These are phyloP conservation scores for Linum trigynum DNA, from an alignment of 345 rosid genomes.

Conservation along the genomic window DNA sequence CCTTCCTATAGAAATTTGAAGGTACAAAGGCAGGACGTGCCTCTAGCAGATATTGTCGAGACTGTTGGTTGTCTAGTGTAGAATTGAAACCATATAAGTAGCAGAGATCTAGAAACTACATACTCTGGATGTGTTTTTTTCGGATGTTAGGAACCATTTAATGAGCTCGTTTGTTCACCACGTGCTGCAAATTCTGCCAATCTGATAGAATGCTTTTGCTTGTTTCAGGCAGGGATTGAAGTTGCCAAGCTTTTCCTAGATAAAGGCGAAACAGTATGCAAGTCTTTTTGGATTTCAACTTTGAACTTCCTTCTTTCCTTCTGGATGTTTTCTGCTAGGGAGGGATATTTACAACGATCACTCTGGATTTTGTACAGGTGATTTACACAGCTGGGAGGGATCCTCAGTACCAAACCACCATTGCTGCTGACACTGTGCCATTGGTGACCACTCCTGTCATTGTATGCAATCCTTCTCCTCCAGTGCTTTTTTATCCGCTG, in stretches of 20 bases:
- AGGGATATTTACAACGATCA: neutral
- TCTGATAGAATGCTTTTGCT: constrained; percentile 12
- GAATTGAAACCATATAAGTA: too few species aligned
- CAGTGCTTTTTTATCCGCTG: neutral
- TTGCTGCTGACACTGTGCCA: constrained; percentile 54
- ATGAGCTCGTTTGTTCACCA: neutral
- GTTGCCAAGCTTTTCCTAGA: constrained; percentile 82
- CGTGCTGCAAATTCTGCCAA: neutral
- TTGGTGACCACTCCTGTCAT: constrained; percentile 64
- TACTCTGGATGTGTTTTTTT: too few species aligned
- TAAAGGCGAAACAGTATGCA: constrained; percentile 71
- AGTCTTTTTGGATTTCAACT: constrained; percentile 5
- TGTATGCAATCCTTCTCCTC: constrained; percentile 38
- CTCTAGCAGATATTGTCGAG: too few species aligned
- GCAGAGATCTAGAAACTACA: too few species aligned
- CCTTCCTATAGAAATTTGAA: too few species aligned
- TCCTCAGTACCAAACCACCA: constrained; percentile 44
- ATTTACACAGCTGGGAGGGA: constrained; percentile 83
- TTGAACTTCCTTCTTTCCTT: constrained; percentile 6
- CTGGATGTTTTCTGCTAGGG: neutral
- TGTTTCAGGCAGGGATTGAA: constrained; percentile 90
- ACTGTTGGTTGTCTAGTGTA: too few species aligned
- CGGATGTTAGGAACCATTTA: too few species aligned
- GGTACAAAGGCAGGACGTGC: too few species aligned
- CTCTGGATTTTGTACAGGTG: constrained; percentile 40